Conservation (phyloP, 495 filamentous ascomycete genomes). For the Hyaloscypha finlandica region DNA sequence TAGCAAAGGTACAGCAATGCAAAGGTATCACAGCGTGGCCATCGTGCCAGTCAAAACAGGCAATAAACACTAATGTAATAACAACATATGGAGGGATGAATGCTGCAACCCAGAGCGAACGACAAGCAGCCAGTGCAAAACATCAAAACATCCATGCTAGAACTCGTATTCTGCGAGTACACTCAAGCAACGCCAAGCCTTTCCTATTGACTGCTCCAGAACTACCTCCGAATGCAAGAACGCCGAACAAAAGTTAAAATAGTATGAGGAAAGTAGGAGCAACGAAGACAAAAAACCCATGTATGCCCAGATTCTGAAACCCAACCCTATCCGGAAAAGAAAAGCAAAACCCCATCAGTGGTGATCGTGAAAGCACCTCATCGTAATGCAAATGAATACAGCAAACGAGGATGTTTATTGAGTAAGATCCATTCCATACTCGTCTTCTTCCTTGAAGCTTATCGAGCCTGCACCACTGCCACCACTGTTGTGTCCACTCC, state of each 20-base stretch:
- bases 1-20: conserved; percentile 20
- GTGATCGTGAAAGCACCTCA: neutral
- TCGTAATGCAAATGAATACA: neutral
- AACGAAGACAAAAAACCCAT: conserved; percentile 34
- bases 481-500: conserved; percentile 68
- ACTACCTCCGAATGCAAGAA: conserved; percentile 35
- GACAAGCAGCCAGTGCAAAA: conserved; percentile 9
- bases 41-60: conserved; percentile 16
- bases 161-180: conserved; percentile 28
- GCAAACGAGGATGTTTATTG: conserved; percentile 42
- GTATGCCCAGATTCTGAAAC: neutral
- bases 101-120: conserved; percentile 20
- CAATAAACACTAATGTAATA: conserved; percentile 27
- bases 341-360: neutral
- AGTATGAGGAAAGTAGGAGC: conserved; percentile 31
- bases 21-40: conserved; percentile 28
- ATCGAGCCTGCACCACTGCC: conserved; percentile 52
- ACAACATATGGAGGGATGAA: conserved; percentile 16
- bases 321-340: neutral
- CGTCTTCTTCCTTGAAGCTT: conserved; percentile 90
- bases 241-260: conserved; percentile 27
- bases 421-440: conserved; percentile 79
- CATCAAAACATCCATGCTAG: conserved; percentile 19
- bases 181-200: conserved; percentile 24
- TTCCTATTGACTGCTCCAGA: conserved; percentile 25